phyloP scores from a whole-genome alignment of 768 basidiomycete genomes.

The Mycena galericulata region DNA sequence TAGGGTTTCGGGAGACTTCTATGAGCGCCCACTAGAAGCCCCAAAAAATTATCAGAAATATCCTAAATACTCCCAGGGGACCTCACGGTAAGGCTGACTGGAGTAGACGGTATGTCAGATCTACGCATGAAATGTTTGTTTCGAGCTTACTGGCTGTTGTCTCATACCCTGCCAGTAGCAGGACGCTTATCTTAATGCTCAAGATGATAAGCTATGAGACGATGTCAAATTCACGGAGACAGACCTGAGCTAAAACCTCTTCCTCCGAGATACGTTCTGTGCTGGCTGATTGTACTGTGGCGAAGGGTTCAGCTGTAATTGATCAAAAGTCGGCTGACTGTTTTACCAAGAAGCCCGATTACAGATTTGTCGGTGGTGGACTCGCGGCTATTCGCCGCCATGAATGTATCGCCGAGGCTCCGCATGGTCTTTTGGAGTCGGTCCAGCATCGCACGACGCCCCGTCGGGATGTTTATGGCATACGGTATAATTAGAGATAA shows the following conservation, averaged over 20 bases:
- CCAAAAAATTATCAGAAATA: not conserved
- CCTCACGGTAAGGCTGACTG: constrained; percentile 15
- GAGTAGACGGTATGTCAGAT: not conserved
- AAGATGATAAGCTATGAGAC: not conserved
- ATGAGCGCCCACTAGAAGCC: constrained; percentile 48
- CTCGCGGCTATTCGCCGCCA: not conserved
- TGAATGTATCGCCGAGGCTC: not conserved
- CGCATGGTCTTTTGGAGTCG: constrained; percentile 12
- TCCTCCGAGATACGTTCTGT: not conserved
- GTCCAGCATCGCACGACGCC: not conserved
- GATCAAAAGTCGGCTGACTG: not conserved
- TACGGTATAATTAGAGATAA: not conserved
- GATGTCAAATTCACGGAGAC: not conserved
- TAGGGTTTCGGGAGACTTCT: constrained; percentile 46
- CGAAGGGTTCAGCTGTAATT: not conserved
- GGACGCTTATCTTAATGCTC: not conserved
- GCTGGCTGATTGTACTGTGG: not conserved
- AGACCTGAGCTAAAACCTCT: constrained; percentile 11
- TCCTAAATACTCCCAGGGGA: too few relatives aligned
- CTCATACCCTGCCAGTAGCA: constrained; percentile 16
- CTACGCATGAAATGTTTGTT: not conserved
- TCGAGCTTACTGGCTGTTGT: constrained; percentile 9
- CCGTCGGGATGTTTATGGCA: not conserved
- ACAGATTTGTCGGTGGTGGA: not conserved
- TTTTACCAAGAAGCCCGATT: constrained; percentile 1